phyloP scores from a whole-genome alignment of 1,139 yeast genomes.

The Pichia sp. region DNA sequence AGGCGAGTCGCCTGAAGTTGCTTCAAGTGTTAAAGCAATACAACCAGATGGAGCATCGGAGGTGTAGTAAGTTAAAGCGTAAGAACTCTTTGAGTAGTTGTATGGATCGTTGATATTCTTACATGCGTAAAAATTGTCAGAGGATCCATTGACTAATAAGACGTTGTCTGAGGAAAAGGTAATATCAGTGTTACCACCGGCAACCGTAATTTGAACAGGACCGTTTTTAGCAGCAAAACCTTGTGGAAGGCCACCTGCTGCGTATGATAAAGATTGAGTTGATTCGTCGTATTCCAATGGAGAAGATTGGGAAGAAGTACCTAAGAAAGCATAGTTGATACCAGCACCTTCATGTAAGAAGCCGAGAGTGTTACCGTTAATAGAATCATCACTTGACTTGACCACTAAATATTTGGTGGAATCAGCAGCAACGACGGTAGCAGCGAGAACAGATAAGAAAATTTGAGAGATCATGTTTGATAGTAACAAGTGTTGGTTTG shows the following conservation, averaged over 20 bases:
- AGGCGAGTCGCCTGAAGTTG: background rate
- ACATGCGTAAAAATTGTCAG: conserved; percentile 22
- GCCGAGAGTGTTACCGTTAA: conserved; percentile 25
- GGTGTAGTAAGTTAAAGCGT: conserved; percentile 20
- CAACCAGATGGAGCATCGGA: conserved; percentile 17
- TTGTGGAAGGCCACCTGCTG: conserved; percentile 5
- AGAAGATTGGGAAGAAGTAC: conserved; percentile 5
- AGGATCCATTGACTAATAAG: conserved; percentile 18
- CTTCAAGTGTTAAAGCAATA: conserved; percentile 10
- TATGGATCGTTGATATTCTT: conserved; percentile 23
- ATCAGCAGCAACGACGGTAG: conserved; percentile 19
- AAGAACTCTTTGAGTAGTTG: conserved; percentile 14
- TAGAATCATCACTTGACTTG: conserved; percentile 19
- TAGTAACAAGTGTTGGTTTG: background rate
- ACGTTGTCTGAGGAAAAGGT: conserved; percentile 16
- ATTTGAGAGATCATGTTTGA: conserved; percentile 7
- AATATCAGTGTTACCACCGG: conserved; percentile 4
- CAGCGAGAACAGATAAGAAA: conserved; percentile 12
- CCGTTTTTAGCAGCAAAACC: conserved; percentile 3
- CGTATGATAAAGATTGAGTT: conserved; percentile 1
- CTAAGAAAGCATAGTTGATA: conserved; percentile 37
- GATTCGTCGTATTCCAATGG: conserved; percentile 11
- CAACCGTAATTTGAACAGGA: conserved; percentile 16
- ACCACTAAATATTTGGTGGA: conserved; percentile 14
- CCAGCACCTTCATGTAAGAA: conserved; percentile 51